These are phyloP conservation scores for Infundibulicybe gibba DNA, from an alignment of 768 basidiomycete species.

Conservation along the genomic window DNA sequence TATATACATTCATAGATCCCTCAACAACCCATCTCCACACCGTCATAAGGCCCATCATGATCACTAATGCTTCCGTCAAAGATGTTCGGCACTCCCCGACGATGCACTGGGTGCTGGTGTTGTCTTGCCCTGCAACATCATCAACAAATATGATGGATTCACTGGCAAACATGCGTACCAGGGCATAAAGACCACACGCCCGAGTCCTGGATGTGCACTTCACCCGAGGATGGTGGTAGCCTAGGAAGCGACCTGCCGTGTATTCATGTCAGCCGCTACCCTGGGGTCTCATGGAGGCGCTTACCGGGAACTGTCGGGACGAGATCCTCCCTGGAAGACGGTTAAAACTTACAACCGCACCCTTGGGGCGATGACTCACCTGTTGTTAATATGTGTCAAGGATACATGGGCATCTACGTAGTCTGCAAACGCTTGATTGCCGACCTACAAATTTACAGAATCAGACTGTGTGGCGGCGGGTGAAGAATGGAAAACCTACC, in stretches of 20 bases:
- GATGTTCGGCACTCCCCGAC: conserved; percentile 15
- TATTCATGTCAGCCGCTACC: background rate
- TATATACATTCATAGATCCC: background rate
- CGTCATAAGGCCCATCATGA: conserved; percentile 12
- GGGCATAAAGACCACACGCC: conserved; percentile 14
- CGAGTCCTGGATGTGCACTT: conserved; percentile 17
- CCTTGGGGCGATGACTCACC: conserved; percentile 10
- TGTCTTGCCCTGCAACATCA: conserved; percentile 12
- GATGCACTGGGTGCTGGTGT: conserved; percentile 12
- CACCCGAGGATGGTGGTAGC: conserved; percentile 31
- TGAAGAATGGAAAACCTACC: conserved; percentile 4
- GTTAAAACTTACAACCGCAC: too few relatives aligned
- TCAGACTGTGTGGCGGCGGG: background rate
- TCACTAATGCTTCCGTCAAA: conserved; percentile 1
- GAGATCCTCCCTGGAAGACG: conserved; percentile 17
- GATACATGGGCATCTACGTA: conserved; percentile 40
- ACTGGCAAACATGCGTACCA: conserved; percentile 3
- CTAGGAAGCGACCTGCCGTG: conserved; percentile 23
- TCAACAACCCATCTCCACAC: conserved; percentile 10
- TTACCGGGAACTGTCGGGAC: conserved; percentile 27
- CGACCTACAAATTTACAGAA: conserved; percentile 26
- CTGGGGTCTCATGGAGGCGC: background rate
- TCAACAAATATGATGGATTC: background rate
- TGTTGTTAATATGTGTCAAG: conserved; percentile 48
- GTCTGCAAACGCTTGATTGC: conserved; percentile 52